Evolutionary conservation across 345 rosid species (phyloP), one percentile per base, ranked within the genome.

Genomic region (Gossypium sturtianum): DNA sequence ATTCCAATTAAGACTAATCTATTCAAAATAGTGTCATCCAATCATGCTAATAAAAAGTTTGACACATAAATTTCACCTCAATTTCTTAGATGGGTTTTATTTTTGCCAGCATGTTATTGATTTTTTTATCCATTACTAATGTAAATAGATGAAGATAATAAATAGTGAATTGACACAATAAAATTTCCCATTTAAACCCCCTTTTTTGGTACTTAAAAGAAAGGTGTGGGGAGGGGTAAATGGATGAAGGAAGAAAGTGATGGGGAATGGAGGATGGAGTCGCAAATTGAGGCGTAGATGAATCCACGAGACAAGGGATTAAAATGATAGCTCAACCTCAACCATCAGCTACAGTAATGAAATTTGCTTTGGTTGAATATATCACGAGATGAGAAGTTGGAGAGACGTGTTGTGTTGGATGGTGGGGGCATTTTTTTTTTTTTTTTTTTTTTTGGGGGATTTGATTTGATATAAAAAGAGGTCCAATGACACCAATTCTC

Each of bases 391-490:
- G 74, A 60, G 79, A 71, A 54, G 69, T 12, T 8, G 11, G 54
- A 41, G 48, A 71, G 80, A 73, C 69, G 19, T 19, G 82, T 71
- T 52, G 79, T 52, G 80, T 49, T 62, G 60, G 48, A 52, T 38
- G n/a, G 80, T 44, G 78, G 78, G 77, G 69, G 48, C 73, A 4
- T 13, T 12, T 2, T 8, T 19, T 54, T 56, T 56, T 9, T 2
- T 20, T 20, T 22, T 22, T 22, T 22, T 22, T 23, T 23, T 23
- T 23, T 23, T 23, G 20, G 60, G 56, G 60, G 27, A 69, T 5
- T 62, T n/a, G 73, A 74, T 77, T 72, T 19, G 70, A 76, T 80
- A 79, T 81, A 82, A 80, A 82, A 77, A 69, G 74, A 34, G 77
- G 48, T 4, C 79, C 78, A 67, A 61, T 45, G 61, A 9, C 77